Evolutionary conservation across 2,329 filamentous ascomycete genomes (phyloP), one percentile per base, ranked within the genome.

Genomic region (Xylariaceae sp.): DNA sequence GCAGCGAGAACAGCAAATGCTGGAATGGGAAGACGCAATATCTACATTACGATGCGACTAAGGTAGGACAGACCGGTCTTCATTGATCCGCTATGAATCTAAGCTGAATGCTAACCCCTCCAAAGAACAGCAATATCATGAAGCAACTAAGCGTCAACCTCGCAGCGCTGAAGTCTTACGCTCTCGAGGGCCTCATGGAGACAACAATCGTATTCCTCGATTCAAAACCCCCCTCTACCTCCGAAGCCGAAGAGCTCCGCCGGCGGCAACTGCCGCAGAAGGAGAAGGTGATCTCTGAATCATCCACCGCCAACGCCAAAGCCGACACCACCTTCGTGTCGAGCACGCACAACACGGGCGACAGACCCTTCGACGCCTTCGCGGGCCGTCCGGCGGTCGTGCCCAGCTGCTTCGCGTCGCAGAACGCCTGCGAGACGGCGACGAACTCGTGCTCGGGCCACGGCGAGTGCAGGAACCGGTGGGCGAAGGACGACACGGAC

Each of bases 371-470:
- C 60, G 62, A 70, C 46, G 65, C 72, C 36, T 68, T 74, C 48
- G 66, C 72, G 59, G 63, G 45, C 54, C 73, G 53, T 66, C 72
- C 56, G 64, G 72, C 30, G 20, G 13, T 45, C 11, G 79, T 92
- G 40, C 87, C 89, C 6, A 74, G 84, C 39, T 97, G 93, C 80
- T 93, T 95, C 78, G 70, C 78, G 46, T 86, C 86, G 2, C 74
- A 85, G 63, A 83, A 86, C 33, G 77, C 81, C 52, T 97, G 93
- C 75, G 75, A 81, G 43, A 79, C 80, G 52, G 77, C 76, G 33
- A 99, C 94, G 2, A 81, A 84, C 64, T 85, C 84, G 69, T 99
- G 94, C 80, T 91, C 88, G 11, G 85, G 88, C 49, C 92, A 94
- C 72, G 94, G 94, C 40, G 68, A 73, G 23, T 97, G 94, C 77